Base-by-base conservation (phyloP, 73 alveolate genomes). In the Tetrahymena borealis region DNA sequence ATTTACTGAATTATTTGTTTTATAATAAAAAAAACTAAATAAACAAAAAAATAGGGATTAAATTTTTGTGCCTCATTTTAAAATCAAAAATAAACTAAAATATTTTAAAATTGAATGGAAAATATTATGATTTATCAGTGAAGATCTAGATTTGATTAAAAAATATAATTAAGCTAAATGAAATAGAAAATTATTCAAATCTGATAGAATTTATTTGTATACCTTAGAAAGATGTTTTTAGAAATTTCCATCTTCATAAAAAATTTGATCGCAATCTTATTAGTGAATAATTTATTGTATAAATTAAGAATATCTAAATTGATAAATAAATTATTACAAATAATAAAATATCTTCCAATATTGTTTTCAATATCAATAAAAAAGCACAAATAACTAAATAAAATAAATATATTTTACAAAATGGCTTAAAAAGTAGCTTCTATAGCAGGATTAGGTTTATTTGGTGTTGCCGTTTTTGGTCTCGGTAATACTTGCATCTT, bases 351-450 rank as follows among this genome's bases (percentile, higher is more conserved):
- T 60, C 85, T 60, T 60, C 28, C 85, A 24, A 60, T 24, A 35
- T 60, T 24, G n/a, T 60, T 13, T 60, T 35, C 0, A 12, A 24
- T 60, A 60, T 15, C n/a, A 60, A 20, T 42, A 42, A 42, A 18
- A 60, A 60, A 60, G 85, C 31, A 60, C 28, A 60, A 60, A 60
- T n/a, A n/a, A 60, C 9, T 20, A 15, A 60, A 60, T 60, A 60
- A 60, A 60, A 60, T 20, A 60, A 60, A n/a, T n/a, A n/a, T n/a
- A n/a, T n/a, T n/a, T n/a, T 60, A 60, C 20, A 60, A 60, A 60
- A 60, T 60, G 85, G 85, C 85, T 60, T 28, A 60, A 60, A 60
- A 60, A 60, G 85, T 60, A 60, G 85, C 85, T 60, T 60, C 85
- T 20, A 35, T 35, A 24, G 85, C 28, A 24, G 9, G 35, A 24